Percentiles rank a stretch among this genome's conserved stretches.
phyloP scores from a whole-genome alignment of 441 rosid genomes.

The Pelargonium exstipulatum region DNA sequence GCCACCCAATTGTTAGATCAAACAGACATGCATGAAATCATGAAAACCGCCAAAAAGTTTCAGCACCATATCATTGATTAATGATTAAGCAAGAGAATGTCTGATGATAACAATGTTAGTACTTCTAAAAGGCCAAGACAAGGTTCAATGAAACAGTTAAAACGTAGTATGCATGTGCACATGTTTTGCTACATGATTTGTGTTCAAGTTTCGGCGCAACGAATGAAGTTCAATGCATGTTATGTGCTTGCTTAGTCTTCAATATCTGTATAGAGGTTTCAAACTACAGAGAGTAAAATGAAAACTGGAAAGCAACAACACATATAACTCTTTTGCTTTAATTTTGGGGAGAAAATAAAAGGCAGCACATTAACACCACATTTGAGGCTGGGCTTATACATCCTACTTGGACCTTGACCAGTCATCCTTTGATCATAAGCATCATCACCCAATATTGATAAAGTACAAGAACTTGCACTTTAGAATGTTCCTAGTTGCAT shows the following conservation, averaged over 20 bases:
- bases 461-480: slow-evolving; percentile 45
- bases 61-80: not conserved
- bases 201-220: not conserved
- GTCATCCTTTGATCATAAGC: slow-evolving; percentile 24
- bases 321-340: slow-evolving; percentile 23
- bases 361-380: slow-evolving; percentile 30
- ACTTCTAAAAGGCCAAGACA: not conserved
- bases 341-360: slow-evolving; percentile 24
- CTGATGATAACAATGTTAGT: not conserved
- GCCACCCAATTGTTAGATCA: slow-evolving; percentile 6
- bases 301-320: slow-evolving; percentile 9
- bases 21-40: not conserved
- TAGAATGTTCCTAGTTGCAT: slow-evolving; percentile 55
- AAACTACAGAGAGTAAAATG: not conserved
- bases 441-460: slow-evolving; percentile 22
- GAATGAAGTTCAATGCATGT: slow-evolving; percentile 3
- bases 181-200: not conserved
- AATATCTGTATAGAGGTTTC: not conserved
- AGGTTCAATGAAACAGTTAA: not conserved
- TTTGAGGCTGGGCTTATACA: slow-evolving; percentile 19
- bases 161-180: not conserved
- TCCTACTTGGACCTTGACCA: slow-evolving; percentile 28
- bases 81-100: not conserved
- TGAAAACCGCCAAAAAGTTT: not conserved
- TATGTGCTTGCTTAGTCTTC: not conserved